Evolutionary conservation across 2,329 filamentous ascomycete species (phyloP), one percentile per base, ranked within the genome.

Genomic region (Coccinonectria pachysandricola): DNA sequence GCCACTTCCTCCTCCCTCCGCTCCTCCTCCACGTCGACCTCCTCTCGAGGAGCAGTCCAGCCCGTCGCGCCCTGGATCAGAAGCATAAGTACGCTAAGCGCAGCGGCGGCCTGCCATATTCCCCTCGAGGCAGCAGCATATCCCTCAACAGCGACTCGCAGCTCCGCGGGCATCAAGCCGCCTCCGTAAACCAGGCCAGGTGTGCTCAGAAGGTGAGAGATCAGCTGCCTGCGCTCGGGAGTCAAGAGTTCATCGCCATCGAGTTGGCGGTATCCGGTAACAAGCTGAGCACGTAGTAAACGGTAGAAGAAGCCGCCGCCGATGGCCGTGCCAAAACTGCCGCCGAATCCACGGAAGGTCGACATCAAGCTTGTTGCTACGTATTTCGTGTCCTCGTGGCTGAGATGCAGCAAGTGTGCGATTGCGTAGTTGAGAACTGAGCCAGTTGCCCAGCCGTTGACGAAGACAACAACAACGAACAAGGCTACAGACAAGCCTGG

Each of bases 261-360:
- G 3, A 71, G 52, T 9, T 29, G 32, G 4, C 52, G 48, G 37
- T 84, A 85, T 0, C 73, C 71, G 0, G 53, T 42, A n/a, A 63
- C 58, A 2, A 88, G 59, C 0, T 61, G 58, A 3, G 42, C 53
- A 23, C 65, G 60, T 16, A 88, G 53, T 2, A 72, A 60, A 5
- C 81, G 68, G 20, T 68, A 64, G 47, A 87, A 88, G 27, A 82
- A 62, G 0, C 84, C 84, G 3, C 84, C 83, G 3, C 82, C 81
- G 24, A 88, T 79, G 0, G 83, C 74, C 2, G 78, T 79, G 3
- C 84, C 83, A 42, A 92, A 91, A 26, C 75, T 80, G 9, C 82
- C 82, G 0, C 81, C 80, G 37, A 91, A 87, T 5, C 81, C 81
- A 4, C 85, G 69, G 54, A 88, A 88, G 1, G 83, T 92, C 15